These are phyloP conservation scores for Avena atlantica DNA, from an alignment of 176 grass and related monocot genomes.

Conservation along the genomic window DNA sequence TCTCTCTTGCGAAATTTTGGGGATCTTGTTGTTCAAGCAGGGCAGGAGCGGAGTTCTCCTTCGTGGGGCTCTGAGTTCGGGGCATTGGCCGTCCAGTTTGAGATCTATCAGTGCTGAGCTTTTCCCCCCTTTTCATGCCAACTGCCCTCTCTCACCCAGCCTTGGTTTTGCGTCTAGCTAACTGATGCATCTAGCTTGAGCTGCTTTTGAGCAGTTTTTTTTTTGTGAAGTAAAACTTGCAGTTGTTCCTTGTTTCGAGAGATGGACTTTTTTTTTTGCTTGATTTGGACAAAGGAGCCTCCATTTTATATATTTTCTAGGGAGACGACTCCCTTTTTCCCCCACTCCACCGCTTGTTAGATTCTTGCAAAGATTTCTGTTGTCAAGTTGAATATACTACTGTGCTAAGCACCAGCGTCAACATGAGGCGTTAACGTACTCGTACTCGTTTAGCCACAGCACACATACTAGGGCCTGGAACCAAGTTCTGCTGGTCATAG, in stretches of 20 bases:
- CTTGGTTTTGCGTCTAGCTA: neutral
- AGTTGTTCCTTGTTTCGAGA: too few species aligned
- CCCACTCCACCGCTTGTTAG: neutral
- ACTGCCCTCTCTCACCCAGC: neutral
- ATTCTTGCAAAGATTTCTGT: neutral
- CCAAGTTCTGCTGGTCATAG: constrained; percentile 30
- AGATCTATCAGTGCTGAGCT: too few species aligned
- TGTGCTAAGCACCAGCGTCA: neutral
- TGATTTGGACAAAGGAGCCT: constrained; percentile 20
- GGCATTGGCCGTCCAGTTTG: too few species aligned
- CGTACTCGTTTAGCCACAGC: constrained; percentile 8
- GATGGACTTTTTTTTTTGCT: neutral
- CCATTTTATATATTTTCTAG: neutral
- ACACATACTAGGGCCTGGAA: neutral
- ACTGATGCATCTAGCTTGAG: too few species aligned
- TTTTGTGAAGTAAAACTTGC: too few species aligned
- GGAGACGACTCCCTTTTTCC: too few species aligned
- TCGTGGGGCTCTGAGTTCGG: too few species aligned
- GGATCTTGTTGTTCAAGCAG: too few species aligned
- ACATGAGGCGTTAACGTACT: neutral
- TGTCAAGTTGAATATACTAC: neutral
- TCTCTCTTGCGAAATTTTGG: neutral
- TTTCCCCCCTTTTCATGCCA: too few species aligned
- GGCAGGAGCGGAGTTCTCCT: too few species aligned
- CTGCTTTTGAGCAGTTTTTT: too few species aligned